Evolutionary conservation across 2,329 filamentous ascomycete genomes (phyloP).

Genomic region (Xylariaceae sp.): DNA sequence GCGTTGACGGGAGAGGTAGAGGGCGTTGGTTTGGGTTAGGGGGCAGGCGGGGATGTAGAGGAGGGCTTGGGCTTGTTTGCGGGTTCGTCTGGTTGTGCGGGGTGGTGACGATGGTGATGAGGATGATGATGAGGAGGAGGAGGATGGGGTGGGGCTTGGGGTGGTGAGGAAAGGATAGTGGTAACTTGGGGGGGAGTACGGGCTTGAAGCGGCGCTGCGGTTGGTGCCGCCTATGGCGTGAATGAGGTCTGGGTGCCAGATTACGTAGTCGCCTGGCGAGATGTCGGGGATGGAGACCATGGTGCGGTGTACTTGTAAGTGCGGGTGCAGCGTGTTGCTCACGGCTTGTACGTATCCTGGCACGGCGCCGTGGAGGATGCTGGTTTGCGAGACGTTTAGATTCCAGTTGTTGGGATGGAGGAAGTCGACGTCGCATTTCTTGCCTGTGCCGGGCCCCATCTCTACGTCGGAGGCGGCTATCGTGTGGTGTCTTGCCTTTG

Average conservation of each 20-base stretch:
- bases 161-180: not conserved
- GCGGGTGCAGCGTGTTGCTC: slow-evolving; percentile 58
- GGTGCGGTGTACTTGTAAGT: slow-evolving; percentile 57
- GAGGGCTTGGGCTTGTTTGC: slow-evolving; percentile 62
- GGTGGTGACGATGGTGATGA: not conserved
- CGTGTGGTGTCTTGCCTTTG: slow-evolving; percentile 18
- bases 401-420: slow-evolving; percentile 55
- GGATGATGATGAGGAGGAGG: slow-evolving; percentile 18
- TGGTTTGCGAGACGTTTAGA: slow-evolving; percentile 42
- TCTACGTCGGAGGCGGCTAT: slow-evolving; percentile 1
- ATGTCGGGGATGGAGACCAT: slow-evolving; percentile 68
- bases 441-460: slow-evolving; percentile 1
- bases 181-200: not conserved
- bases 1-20: slow-evolving; percentile 65
- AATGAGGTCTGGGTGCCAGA: slow-evolving; percentile 76
- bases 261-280: slow-evolving; percentile 67
- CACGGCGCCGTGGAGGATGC: slow-evolving; percentile 61
- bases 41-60: slow-evolving; percentile 85
- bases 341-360: slow-evolving; percentile 66
- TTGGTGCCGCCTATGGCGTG: slow-evolving; percentile 65
- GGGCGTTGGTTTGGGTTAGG: slow-evolving; percentile 66
- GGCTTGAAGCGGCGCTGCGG: not conserved
- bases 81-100: slow-evolving; percentile 28
- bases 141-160: not conserved
- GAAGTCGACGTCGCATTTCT: slow-evolving; percentile 35